phyloP scores from a whole-genome alignment of 2,329 filamentous ascomycete species.

The Ciborinia camelliae region DNA sequence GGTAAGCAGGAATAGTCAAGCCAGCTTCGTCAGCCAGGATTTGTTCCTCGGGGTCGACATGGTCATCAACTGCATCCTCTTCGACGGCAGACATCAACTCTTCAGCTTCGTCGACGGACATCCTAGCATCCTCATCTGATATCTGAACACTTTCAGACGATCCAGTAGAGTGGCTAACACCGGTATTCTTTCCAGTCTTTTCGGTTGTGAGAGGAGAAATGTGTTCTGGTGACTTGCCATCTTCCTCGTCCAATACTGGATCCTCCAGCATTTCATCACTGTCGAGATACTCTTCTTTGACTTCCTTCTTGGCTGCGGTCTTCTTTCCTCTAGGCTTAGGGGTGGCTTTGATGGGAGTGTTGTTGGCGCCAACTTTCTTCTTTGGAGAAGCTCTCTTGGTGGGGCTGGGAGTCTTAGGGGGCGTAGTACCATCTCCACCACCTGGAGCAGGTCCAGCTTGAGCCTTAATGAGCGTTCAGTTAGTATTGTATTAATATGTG shows the following conservation, averaged over 20 bases:
- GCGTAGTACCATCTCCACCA: neutral
- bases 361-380: neutral
- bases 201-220: neutral
- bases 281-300: neutral
- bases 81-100: neutral
- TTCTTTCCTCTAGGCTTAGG: neutral
- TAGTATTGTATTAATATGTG: neutral
- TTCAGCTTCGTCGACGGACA: neutral
- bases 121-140: neutral
- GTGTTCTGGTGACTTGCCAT: slow-evolving; percentile 1
- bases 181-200: neutral
- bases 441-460: slow-evolving; percentile 2
- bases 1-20: neutral
- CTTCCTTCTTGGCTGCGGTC: neutral
- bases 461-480: neutral
- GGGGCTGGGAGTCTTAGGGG: neutral
- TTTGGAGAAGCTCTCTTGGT: neutral
- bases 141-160: neutral
- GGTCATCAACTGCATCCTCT: neutral
- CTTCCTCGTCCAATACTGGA: neutral
- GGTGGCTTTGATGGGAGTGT: slow-evolving; percentile 1
- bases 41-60: neutral
- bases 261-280: neutral
- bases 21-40: neutral
- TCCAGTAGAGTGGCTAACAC: neutral